These are phyloP conservation scores for Ceratocystis cacaofunesta DNA, from an alignment of 2,329 filamentous ascomycete genomes.

Conservation along the genomic window DNA sequence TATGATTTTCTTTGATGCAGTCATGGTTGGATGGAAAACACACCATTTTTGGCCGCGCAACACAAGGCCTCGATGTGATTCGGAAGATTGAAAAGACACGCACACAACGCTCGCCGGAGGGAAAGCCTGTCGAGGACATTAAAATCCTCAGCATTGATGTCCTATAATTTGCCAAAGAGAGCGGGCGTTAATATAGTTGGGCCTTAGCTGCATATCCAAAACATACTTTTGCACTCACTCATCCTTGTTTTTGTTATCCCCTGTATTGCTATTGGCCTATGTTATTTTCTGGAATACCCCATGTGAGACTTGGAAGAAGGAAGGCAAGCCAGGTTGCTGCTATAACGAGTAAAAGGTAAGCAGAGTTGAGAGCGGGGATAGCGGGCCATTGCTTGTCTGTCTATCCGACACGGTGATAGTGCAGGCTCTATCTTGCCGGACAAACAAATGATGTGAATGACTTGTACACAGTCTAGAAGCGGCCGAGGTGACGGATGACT, in stretches of 20 bases:
- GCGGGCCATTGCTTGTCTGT: too few relatives aligned
- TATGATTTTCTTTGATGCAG: conserved; percentile 24
- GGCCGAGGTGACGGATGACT: neutral
- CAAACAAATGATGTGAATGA: too few relatives aligned
- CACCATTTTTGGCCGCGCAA: conserved; percentile 84
- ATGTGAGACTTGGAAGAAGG: neutral
- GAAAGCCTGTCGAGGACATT: conserved; percentile 93
- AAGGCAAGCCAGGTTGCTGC: neutral
- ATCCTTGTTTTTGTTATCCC: neutral
- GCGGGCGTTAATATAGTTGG: neutral
- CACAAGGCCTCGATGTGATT: conserved; percentile 83
- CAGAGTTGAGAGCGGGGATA: neutral
- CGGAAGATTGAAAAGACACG: conserved; percentile 88
- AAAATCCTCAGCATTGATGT: conserved; percentile 84
- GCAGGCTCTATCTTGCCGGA: too few relatives aligned
- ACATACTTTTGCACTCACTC: neutral
- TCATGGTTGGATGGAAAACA: conserved; percentile 94
- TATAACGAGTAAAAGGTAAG: neutral
- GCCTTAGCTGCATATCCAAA: neutral
- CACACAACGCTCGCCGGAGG: conserved; percentile 69
- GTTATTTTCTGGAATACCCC: neutral
- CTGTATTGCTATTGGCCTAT: neutral
- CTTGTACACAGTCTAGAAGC: neutral
- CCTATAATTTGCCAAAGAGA: conserved; percentile 24
- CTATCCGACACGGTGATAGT: too few relatives aligned